phyloP scores from a whole-genome alignment of 2,329 filamentous ascomycete genomes.

The Aspergillus cejpii region DNA sequence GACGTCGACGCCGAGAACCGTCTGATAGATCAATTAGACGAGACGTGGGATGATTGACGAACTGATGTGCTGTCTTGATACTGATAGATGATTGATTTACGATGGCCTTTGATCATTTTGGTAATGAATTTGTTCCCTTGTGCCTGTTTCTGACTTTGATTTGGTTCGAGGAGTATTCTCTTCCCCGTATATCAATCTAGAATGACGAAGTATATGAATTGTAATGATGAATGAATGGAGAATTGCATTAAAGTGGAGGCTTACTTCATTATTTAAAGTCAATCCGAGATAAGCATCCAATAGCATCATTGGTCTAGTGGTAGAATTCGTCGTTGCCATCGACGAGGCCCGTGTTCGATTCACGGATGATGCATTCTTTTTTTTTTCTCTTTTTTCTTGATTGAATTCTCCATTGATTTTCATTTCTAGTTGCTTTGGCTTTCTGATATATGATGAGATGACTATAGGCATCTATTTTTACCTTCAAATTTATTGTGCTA shows the following conservation, averaged over 20 bases:
- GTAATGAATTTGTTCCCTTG: too few species aligned
- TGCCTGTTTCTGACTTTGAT: too few species aligned
- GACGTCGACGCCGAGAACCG: constrained; percentile 77
- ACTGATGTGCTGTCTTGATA: background rate
- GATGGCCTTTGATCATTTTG: background rate
- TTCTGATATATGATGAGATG: too few species aligned
- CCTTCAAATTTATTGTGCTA: background rate
- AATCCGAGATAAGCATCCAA: too few species aligned
- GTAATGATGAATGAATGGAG: too few species aligned
- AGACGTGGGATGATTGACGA: constrained; percentile 79
- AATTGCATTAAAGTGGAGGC: too few species aligned
- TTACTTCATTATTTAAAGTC: too few species aligned
- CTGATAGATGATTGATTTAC: background rate
- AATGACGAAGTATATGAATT: too few species aligned
- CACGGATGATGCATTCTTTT: constrained; percentile 36
- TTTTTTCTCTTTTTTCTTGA: constrained; percentile 1
- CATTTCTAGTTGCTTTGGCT: too few species aligned
- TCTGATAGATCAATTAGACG: constrained; percentile 90
- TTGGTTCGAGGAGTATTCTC: too few species aligned
- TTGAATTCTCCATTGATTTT: background rate
- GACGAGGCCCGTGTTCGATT: constrained; percentile 45
- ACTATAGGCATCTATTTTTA: too few species aligned
- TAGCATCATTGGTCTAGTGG: constrained; percentile 43
- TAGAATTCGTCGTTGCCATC: constrained; percentile 44
- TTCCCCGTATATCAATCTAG: too few species aligned